phyloP scores from a whole-genome alignment of 805 yeast genomes.

The Cyberlindnera japonica region DNA sequence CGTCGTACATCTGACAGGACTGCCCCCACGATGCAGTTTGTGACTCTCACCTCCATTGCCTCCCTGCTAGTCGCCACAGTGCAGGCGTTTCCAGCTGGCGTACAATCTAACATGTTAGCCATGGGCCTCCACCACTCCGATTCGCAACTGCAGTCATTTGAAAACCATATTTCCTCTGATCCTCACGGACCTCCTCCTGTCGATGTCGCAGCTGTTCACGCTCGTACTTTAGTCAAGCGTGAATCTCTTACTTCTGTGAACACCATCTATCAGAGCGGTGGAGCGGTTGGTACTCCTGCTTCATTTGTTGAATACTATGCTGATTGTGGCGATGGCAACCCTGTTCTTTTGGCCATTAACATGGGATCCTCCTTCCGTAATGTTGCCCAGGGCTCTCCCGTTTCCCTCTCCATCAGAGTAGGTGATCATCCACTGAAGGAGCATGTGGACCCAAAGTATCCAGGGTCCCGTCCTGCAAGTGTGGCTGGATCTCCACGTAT shows the following conservation, averaged over 20 bases:
- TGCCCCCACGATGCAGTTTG: too few species aligned
- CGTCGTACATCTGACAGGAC: too few species aligned
- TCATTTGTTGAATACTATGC: conserved; percentile 73
- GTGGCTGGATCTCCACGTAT: conserved; percentile 73
- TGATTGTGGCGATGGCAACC: conserved; percentile 66
- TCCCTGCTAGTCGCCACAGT: too few species aligned
- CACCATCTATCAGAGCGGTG: conserved; percentile 42
- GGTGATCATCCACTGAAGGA: conserved; percentile 55
- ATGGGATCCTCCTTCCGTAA: conserved; percentile 62
- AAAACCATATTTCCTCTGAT: too few species aligned
- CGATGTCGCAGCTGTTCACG: conserved; percentile 52
- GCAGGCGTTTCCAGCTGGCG: too few species aligned
- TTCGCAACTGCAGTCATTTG: too few species aligned
- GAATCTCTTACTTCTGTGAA: conserved; percentile 57
- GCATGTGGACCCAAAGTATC: conserved; percentile 44
- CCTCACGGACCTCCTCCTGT: conserved; percentile 10
- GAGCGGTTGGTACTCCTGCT: conserved; percentile 46
- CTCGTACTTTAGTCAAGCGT: conserved; percentile 52
- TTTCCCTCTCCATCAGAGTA: conserved; percentile 56
- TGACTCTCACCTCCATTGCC: too few species aligned
- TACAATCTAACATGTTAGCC: too few species aligned
- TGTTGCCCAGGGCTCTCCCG: conserved; percentile 50
- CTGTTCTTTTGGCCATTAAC: conserved; percentile 59
- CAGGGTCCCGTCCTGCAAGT: conserved; percentile 50
- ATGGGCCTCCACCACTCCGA: too few species aligned